Evolutionary conservation across 768 basidiomycete genomes (phyloP).

Genomic region (Tricholoma flavovirens): DNA sequence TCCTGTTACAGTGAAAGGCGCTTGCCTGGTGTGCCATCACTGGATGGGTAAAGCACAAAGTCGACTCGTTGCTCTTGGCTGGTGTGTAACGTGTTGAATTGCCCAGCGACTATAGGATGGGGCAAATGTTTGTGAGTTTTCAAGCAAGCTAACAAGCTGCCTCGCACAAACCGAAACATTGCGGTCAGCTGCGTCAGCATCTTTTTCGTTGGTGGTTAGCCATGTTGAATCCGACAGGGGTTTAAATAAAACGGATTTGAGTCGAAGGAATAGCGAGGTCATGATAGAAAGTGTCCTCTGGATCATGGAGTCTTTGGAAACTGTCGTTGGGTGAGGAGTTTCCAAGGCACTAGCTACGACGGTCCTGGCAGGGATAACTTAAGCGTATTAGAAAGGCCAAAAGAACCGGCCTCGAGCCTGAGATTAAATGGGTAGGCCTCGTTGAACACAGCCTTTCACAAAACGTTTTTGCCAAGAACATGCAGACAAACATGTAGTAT

Average conservation of each 20-base stretch:
- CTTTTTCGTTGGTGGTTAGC: background rate
- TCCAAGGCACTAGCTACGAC: no score
- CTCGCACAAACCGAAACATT: background rate
- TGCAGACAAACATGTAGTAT: background rate
- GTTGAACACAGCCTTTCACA: background rate
- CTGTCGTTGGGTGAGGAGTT: background rate
- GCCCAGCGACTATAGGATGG: background rate
- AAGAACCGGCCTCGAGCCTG: background rate
- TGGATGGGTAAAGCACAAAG: background rate
- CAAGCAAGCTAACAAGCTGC: background rate
- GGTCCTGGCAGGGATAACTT: no score
- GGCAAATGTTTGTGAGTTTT: background rate
- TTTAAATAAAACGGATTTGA: background rate
- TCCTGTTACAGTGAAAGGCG: background rate
- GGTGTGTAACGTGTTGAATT: background rate
- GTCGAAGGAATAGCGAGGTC: background rate
- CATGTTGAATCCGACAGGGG: background rate
- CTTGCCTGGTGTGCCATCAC: background rate
- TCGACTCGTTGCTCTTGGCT: background rate
- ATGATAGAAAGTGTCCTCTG: background rate
- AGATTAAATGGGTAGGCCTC: background rate
- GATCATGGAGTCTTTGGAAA: background rate
- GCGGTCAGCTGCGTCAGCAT: background rate
- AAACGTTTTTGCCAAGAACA: background rate
- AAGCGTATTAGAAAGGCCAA: background rate